Percentiles rank a stretch among this genome's conserved stretches.
phyloP scores from a whole-genome alignment of 192 early-diverging fungal species.

The Allomyces macrogynus region DNA sequence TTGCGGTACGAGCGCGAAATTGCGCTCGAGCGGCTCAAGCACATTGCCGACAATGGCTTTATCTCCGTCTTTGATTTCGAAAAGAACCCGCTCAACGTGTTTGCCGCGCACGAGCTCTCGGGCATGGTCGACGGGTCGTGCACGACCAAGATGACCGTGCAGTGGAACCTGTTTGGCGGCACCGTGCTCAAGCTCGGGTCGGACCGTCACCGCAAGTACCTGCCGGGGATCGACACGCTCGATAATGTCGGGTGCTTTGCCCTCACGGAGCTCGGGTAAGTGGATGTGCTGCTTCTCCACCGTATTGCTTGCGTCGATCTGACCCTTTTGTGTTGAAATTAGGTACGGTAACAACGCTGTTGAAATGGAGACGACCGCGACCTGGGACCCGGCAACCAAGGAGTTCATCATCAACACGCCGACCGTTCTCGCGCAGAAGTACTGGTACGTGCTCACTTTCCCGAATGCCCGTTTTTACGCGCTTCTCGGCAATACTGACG shows the following conservation, averaged over 20 bases:
- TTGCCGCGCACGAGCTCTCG: slow-evolving; percentile 48
- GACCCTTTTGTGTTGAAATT: too few species aligned
- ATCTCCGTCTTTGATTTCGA: slow-evolving; percentile 50
- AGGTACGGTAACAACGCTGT: slow-evolving; percentile 48
- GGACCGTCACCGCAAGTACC: slow-evolving; percentile 40
- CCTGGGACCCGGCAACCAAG: slow-evolving; percentile 27
- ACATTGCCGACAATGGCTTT: slow-evolving; percentile 25
- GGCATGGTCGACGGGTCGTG: slow-evolving; percentile 52
- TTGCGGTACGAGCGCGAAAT: slow-evolving; percentile 40
- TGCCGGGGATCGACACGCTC: slow-evolving; percentile 42
- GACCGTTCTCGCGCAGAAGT: slow-evolving; percentile 46
- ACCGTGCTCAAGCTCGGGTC: slow-evolving; percentile 56
- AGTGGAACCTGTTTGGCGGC: slow-evolving; percentile 37
- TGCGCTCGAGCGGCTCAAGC: slow-evolving; percentile 30
- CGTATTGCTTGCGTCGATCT: too few species aligned
- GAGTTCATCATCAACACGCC: slow-evolving; percentile 61
- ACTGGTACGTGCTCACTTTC: too few species aligned
- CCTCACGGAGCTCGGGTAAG: slow-evolving; percentile 53
- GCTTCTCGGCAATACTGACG: too few species aligned
- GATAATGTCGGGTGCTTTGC: slow-evolving; percentile 52
- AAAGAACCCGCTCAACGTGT: slow-evolving; percentile 42
- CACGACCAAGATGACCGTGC: slow-evolving; percentile 36
- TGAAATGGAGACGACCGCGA: slow-evolving; percentile 56
- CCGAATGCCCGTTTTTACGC: too few species aligned
- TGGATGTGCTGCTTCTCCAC: too few species aligned